A percentile compares a stretch with the other conserved stretches of the same genome.
phyloP scores from a whole-genome alignment of 2,329 filamentous ascomycete species.

The Pseudocercospora pini-densiflorae region DNA sequence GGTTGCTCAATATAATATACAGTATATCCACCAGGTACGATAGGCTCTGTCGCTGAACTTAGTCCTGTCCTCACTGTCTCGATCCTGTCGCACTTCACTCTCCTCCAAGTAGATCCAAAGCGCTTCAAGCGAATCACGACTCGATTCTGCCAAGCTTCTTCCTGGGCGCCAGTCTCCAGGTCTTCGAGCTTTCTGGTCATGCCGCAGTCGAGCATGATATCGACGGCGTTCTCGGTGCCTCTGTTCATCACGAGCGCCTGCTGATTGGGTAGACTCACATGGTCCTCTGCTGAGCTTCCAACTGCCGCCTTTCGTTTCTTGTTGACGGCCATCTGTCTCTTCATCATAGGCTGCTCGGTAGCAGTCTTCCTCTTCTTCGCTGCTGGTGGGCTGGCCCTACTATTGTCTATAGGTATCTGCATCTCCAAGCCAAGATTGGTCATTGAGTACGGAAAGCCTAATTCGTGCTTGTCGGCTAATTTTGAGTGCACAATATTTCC shows the following conservation, averaged over 20 bases:
- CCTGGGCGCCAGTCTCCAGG: not conserved
- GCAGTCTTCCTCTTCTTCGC: too few relatives aligned
- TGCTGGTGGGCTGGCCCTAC: too few relatives aligned
- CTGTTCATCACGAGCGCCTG: not conserved
- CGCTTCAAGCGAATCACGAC: not conserved
- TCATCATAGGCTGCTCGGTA: too few relatives aligned
- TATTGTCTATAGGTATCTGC: not conserved
- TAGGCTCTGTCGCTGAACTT: not conserved
- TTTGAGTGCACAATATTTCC: not conserved
- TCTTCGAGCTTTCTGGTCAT: not conserved
- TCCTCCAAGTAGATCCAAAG: constrained; percentile 1
- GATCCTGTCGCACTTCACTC: not conserved
- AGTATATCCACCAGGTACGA: not conserved
- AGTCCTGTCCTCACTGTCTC: not conserved
- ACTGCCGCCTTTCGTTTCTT: not conserved
- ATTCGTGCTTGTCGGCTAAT: not conserved
- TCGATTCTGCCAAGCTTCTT: not conserved
- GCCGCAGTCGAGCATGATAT: not conserved
- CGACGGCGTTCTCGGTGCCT: not conserved
- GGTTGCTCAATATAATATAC: constrained; percentile 1
- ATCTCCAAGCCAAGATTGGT: not conserved
- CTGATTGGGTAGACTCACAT: not conserved
- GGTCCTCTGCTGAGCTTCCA: not conserved
- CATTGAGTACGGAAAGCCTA: not conserved
- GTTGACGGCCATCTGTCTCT: not conserved